A percentile compares a stretch with the other conserved stretches of the same genome.
Evolutionary conservation across 257 asterid genomes (phyloP).

Genomic region (Salvia rosmarinus): DNA sequence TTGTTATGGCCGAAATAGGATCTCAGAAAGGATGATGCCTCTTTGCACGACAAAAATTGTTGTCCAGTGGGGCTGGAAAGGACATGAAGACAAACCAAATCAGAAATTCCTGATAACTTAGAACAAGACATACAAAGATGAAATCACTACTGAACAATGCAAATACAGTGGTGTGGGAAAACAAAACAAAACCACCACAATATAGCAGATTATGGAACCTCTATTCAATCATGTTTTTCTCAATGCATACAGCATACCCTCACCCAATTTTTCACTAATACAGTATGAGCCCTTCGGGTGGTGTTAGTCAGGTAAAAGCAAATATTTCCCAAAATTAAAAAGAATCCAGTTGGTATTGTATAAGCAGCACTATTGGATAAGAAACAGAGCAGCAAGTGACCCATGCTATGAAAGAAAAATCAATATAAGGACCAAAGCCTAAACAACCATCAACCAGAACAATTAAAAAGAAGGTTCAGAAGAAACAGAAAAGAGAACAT

Average conservation of each 20-base stretch:
- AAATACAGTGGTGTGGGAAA: neutral
- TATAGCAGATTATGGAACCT: slow-evolving; percentile 13
- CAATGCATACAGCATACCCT: slow-evolving; percentile 28
- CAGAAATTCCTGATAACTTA: slow-evolving; percentile 26
- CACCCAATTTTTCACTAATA: slow-evolving; percentile 13
- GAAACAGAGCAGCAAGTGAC: slow-evolving; percentile 7
- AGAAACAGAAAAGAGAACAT: slow-evolving; percentile 1
- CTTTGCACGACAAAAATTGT: slow-evolving; percentile 86
- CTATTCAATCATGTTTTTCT: slow-evolving; percentile 3
- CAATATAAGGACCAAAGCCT: neutral
- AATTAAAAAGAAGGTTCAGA: neutral
- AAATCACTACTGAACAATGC: slow-evolving; percentile 21
- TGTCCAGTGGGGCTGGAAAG: slow-evolving; percentile 78
- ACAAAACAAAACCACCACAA: neutral
- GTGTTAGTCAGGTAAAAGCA: slow-evolving; percentile 22
- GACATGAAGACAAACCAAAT: slow-evolving; percentile 26
- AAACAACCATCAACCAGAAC: slow-evolving; percentile 7
- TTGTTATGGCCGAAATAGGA: slow-evolving; percentile 55
- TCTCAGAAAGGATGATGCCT: slow-evolving; percentile 73
- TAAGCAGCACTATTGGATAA: neutral
- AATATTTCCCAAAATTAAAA: slow-evolving; percentile 15
- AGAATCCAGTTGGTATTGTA: neutral
- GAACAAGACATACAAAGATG: slow-evolving; percentile 16
- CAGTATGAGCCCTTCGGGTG: slow-evolving; percentile 6
- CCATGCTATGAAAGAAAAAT: slow-evolving; percentile 9